Evolutionary conservation across 768 basidiomycete species (phyloP).

Genomic region (Leccinum subtestaceum): DNA sequence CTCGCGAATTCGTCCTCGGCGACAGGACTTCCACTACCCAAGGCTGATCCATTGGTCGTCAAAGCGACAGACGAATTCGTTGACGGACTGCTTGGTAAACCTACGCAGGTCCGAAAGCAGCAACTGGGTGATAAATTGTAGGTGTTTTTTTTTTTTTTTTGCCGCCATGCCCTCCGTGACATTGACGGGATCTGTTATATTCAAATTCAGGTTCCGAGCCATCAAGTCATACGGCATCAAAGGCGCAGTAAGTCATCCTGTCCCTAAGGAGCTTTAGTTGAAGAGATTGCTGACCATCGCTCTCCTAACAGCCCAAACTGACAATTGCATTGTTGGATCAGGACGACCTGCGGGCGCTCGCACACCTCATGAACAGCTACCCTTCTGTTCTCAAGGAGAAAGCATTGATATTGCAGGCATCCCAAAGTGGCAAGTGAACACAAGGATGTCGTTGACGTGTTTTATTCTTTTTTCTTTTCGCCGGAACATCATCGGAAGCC

Average conservation of each 20-base stretch:
- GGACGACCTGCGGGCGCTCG: slow-evolving; percentile 80
- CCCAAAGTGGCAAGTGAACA: slow-evolving; percentile 28
- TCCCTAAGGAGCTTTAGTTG: neutral
- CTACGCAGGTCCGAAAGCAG: slow-evolving; percentile 68
- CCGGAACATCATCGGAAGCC: slow-evolving; percentile 1
- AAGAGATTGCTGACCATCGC: slow-evolving; percentile 1
- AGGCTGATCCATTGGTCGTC: slow-evolving; percentile 66
- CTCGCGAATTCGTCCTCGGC: slow-evolving; percentile 51
- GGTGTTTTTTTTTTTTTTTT: slow-evolving; percentile 20
- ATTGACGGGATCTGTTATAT: slow-evolving; percentile 14
- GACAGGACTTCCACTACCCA: slow-evolving; percentile 57
- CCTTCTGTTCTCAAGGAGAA: slow-evolving; percentile 82
- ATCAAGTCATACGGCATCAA: slow-evolving; percentile 82
- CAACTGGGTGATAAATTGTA: slow-evolving; percentile 76
- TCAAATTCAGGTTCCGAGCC: slow-evolving; percentile 45
- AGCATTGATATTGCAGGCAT: slow-evolving; percentile 36
- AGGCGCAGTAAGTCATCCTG: slow-evolving; percentile 53
- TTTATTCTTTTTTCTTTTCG: neutral
- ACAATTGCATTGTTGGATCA: slow-evolving; percentile 81
- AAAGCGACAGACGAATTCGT: slow-evolving; percentile 73
- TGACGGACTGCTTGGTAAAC: slow-evolving; percentile 55
- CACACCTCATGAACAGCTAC: slow-evolving; percentile 87
- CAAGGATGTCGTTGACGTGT: neutral
- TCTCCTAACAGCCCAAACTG: slow-evolving; percentile 61
- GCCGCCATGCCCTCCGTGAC: slow-evolving; percentile 10